These are phyloP conservation scores for Bromus sterilis DNA, from an alignment of 176 grass and related monocot genomes.

Conservation along the genomic window DNA sequence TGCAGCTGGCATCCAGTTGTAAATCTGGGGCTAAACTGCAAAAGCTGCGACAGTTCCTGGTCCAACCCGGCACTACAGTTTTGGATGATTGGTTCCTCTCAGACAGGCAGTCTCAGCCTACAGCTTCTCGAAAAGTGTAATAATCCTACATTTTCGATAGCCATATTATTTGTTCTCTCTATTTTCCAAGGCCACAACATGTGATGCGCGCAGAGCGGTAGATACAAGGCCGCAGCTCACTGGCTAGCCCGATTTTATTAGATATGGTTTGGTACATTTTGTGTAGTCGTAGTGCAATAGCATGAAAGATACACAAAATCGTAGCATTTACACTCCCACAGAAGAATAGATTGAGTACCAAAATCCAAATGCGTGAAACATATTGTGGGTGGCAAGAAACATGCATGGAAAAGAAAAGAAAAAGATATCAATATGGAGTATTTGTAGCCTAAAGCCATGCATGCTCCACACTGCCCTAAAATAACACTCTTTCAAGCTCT, in stretches of 20 bases:
- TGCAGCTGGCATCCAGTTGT: conserved; percentile 28
- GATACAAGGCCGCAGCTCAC: too few relatives aligned
- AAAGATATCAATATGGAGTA: neutral
- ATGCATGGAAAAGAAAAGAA: neutral
- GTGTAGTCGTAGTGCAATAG: neutral
- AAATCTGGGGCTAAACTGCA: conserved; percentile 26
- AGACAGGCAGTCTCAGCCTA: conserved; percentile 2
- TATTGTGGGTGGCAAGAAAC: neutral
- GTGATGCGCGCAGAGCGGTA: too few relatives aligned
- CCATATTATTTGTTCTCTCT: neutral
- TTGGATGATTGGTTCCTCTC: conserved; percentile 15
- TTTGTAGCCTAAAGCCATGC: conserved; percentile 22
- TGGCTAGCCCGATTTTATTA: neutral
- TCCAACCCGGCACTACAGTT: conserved; percentile 18
- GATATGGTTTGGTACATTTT: too few relatives aligned
- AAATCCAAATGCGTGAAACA: neutral
- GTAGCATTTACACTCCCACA: conserved; percentile 10
- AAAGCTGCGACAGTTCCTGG: conserved; percentile 18
- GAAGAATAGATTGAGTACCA: neutral
- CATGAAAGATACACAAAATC: neutral
- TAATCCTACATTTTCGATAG: neutral
- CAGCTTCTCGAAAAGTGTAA: neutral
- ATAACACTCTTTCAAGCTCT: conserved; percentile 28
- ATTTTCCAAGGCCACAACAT: neutral
- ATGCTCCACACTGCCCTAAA: conserved; percentile 29